Base-by-base conservation (phyloP, 148 eudicot species). In the Simmondsia chinensis region DNA sequence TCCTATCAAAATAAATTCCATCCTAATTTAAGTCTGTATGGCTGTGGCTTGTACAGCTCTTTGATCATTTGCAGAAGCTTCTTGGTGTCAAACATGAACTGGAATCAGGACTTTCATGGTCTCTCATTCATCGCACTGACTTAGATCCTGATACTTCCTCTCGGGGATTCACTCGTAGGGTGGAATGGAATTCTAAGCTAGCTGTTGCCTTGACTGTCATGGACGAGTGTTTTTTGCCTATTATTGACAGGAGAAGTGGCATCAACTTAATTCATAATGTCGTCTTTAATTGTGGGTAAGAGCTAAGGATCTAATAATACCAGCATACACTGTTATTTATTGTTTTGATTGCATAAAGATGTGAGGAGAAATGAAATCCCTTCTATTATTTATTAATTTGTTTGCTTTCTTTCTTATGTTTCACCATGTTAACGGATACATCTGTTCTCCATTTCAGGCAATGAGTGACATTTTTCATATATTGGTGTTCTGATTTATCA, bases 161-260 rank as follows among this genome's bases (percentile, higher is more conserved):
- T 22, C 72, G 59, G 57, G 73, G 77, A 48, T 66, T 55, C 59
- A 39, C 86, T 32, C 77, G 63, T 42, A 79, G 75, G 66, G 85
- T 86, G 48, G 89, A 79, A 67, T 74, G 89, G 75, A 93, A 93
- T 58, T 80, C 96, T 26, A 93, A 93, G 74, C 67, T 93, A 27
- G 99, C 96, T 72, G 91, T 93, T 56, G 94, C 99, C 16, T 60
- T 68, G 27, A 79, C 81, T 52, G 75, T 93, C 49, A 79, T 93
- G 94, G 79, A 86, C 37, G 99, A 93, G 67, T 93, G 99, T 46
- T 93, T 93, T 75, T 54, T 93, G 79, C 94, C 99, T 28, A 73
- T 93, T 40, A 50, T 57, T 44, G 99, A 93, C 63, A 44, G 96
- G 72, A 82, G 94, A 57, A 86, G 89, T 54, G 83, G 82, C 42